Percentiles rank a stretch among this genome's conserved stretches.
phyloP scores from a whole-genome alignment of 75 land plant species.

The Pinus tabuliformis region DNA sequence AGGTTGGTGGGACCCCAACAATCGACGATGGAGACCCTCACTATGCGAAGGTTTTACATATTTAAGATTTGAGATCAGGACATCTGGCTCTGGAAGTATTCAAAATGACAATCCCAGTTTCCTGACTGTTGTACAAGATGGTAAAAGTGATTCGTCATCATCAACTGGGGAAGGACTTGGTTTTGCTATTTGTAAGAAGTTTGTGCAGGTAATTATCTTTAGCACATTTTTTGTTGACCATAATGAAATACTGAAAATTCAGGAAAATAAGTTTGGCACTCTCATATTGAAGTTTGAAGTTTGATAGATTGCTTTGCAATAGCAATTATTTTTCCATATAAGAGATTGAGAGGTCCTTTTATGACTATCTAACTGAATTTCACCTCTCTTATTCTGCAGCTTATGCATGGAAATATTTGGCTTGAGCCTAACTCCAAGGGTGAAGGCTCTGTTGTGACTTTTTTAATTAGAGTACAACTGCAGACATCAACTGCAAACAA shows the following conservation, averaged over 20 bases:
- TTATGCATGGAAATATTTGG: slow-evolving; percentile 92
- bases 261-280: not conserved
- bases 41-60: slow-evolving; percentile 29
- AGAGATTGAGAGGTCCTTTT: not conserved
- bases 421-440: slow-evolving; percentile 49
- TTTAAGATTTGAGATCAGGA: slow-evolving; percentile 36
- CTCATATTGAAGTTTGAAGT: not conserved
- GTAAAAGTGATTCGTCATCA: not conserved
- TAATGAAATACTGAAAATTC: not conserved
- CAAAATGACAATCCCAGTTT: not conserved
- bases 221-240: not conserved
- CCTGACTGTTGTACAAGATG: slow-evolving; percentile 5
- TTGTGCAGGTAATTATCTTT: slow-evolving; percentile 32
- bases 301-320: not conserved
- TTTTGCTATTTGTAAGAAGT: slow-evolving; percentile 45
- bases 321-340: not conserved
- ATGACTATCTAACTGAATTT: not conserved
- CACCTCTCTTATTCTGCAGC: slow-evolving; percentile 33
- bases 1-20: slow-evolving; percentile 28
- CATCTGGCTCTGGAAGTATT: not conserved
- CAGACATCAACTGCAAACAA: slow-evolving; percentile 9
- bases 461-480: slow-evolving; percentile 67
- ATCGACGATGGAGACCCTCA: slow-evolving; percentile 30
- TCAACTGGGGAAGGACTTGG: slow-evolving; percentile 18
- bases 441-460: slow-evolving; percentile 43